Evolutionary conservation across 306 rosid species (phyloP), one percentile per base, ranked within the genome.

Genomic region (Abrus precatorius): DNA sequence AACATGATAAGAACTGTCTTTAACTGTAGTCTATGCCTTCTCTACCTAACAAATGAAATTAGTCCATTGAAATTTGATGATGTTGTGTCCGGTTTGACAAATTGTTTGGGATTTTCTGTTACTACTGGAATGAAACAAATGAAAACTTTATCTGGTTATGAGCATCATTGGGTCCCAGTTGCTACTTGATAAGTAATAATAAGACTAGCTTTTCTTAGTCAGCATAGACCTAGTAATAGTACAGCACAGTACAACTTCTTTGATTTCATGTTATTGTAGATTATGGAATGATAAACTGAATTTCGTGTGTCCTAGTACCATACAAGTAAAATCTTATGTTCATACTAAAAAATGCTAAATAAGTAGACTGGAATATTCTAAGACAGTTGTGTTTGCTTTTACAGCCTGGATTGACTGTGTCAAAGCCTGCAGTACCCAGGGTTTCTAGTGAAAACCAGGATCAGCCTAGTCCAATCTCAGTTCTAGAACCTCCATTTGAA

Each of bases 381-480:
- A 59, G 71, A 66, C 72, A 34, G 28, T 64, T 83, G 13, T 66
- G 48, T 72, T 70, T 85, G 48, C 57, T 74, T 80, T 74, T 72
- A 57, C 93, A 96, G 98, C 80, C 86, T 8, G 87, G 69, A 30
- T 66, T 74, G 72, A 47, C 77, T n/a, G 81, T 84, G 44, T 60
- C 92, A 32, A 96, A 85, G 83, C 77, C 92, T 20, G n/a, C 41
- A 47, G 81, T 72, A 67, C 87, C 87, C 38, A 86, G 91, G 72
- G 74, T 65, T 80, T 79, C 80, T 34, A 64, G 83, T 9, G 94
- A 92, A 79, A 93, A 89, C 87, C 97, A 69, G 82, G 97, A 92
- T 69, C 97, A 93, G 88, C 97, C 97, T 10, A 92, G 99, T 88
- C 99, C 99, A 59, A 86, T 90, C 72, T 96, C 99, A 81, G 99